Conservation (phyloP, 2,329 filamentous ascomycete genomes). For the Colletotrichum truncatum region DNA sequence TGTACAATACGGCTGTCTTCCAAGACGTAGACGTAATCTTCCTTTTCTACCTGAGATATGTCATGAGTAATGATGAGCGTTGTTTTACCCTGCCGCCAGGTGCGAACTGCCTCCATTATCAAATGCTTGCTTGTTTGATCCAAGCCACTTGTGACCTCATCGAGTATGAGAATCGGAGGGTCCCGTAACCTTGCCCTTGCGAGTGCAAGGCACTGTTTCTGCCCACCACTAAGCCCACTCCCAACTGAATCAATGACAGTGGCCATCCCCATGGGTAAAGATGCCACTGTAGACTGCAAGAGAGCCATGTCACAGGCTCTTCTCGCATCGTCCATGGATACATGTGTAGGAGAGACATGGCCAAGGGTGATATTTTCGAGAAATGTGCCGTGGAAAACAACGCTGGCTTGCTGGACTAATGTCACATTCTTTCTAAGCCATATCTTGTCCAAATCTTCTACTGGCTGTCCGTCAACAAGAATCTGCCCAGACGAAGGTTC, state of each 20-base stretch:
- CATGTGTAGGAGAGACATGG: constrained; percentile 40
- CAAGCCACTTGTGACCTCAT: constrained; percentile 88
- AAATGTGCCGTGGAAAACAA: constrained; percentile 84
- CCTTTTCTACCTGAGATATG: constrained; percentile 74
- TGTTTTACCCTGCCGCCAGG: constrained; percentile 83
- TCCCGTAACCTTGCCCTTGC: constrained; percentile 82
- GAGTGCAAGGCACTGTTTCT: constrained; percentile 83
- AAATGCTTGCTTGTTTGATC: constrained; percentile 75
- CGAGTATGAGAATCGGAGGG: constrained; percentile 82
- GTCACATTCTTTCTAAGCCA: constrained; percentile 85
- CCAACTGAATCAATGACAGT: constrained; percentile 78
- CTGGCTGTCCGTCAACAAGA: constrained; percentile 70
- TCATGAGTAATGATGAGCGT: constrained; percentile 96
- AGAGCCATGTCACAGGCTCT: constrained; percentile 73
- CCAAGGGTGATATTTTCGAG: constrained; percentile 83
- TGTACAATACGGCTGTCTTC: constrained; percentile 75
- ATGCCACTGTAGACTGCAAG: constrained; percentile 72
- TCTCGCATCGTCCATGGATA: constrained; percentile 64
- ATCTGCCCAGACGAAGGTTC: constrained; percentile 72
- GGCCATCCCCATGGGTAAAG: constrained; percentile 75
- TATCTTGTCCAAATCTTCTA: constrained; percentile 68
- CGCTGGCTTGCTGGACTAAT: constrained; percentile 82
- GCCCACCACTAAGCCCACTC: constrained; percentile 81
- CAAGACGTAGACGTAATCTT: constrained; percentile 85
- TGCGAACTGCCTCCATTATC: constrained; percentile 78